phyloP scores from a whole-genome alignment of 306 rosid genomes.

The Abrus precatorius region DNA sequence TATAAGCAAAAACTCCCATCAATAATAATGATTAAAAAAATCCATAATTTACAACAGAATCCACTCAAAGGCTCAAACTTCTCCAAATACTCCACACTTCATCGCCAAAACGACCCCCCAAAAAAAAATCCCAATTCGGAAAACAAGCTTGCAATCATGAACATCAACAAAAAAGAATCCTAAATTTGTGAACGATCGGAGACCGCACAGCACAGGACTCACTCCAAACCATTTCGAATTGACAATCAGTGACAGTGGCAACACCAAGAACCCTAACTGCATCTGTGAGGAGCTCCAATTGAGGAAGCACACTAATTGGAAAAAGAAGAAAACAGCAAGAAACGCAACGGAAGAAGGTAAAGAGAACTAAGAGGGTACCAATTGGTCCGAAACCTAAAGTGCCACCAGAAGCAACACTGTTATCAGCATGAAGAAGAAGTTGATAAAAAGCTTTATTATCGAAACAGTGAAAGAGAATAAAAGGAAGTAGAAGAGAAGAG shows the following conservation, averaged over 20 bases:
- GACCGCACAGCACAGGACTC: not conserved
- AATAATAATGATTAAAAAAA: not conserved
- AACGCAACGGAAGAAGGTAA: not conserved
- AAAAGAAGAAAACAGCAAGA: not conserved
- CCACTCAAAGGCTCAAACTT: slow-evolving; percentile 25
- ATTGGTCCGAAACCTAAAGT: slow-evolving; percentile 30
- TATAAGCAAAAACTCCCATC: slow-evolving; percentile 38
- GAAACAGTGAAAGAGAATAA: not conserved
- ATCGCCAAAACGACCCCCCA: slow-evolving; percentile 21
- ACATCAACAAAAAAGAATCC: not conserved
- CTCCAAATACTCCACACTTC: slow-evolving; percentile 29
- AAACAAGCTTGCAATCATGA: not conserved
- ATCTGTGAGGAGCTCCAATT: not conserved
- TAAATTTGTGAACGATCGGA: not conserved
- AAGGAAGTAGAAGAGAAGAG: slow-evolving; percentile 15
- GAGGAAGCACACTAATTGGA: slow-evolving; percentile 12
- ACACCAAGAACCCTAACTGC: slow-evolving; percentile 52
- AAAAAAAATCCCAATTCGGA: slow-evolving; percentile 29
- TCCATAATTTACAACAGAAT: slow-evolving; percentile 34
- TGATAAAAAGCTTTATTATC: slow-evolving; percentile 12
- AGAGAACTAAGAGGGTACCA: not conserved
- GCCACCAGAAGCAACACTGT: slow-evolving; percentile 18
- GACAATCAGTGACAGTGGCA: slow-evolving; percentile 13
- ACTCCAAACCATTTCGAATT: not conserved
- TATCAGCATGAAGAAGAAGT: slow-evolving; percentile 10